Conservation (phyloP, 306 rosid species). For the Citrullus amarus region DNA sequence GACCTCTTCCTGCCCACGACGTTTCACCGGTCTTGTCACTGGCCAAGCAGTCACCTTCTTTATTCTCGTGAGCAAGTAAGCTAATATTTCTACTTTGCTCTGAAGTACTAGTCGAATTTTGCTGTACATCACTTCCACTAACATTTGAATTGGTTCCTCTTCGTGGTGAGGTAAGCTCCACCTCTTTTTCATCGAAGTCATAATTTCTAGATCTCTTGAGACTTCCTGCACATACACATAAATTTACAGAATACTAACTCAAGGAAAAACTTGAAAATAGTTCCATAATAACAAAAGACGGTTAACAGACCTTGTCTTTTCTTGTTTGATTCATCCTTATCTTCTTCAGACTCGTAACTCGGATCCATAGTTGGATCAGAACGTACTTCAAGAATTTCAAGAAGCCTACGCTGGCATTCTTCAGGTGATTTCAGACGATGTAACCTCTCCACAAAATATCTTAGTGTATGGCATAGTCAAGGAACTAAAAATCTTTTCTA, state of each 20-base stretch:
- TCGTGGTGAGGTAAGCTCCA: constrained; percentile 29
- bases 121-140: constrained; percentile 25
- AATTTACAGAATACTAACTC: not conserved
- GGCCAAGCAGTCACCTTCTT: not conserved
- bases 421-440: constrained; percentile 57
- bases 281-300: not conserved
- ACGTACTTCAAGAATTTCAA: constrained; percentile 52
- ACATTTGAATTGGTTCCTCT: constrained; percentile 22
- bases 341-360: constrained; percentile 52
- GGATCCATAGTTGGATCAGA: constrained; percentile 69
- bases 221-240: constrained; percentile 45
- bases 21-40: constrained; percentile 6
- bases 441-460: constrained; percentile 64
- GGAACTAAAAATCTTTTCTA: constrained; percentile 19
- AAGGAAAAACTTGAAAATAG: constrained; percentile 9
- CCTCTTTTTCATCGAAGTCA: constrained; percentile 31
- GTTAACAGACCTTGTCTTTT: constrained; percentile 47
- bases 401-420: constrained; percentile 59
- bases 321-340: constrained; percentile 31
- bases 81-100: constrained; percentile 26
- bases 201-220: constrained; percentile 25
- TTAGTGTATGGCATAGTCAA: constrained; percentile 59
- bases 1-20: constrained; percentile 6
- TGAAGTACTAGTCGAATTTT: constrained; percentile 16
- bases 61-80: not conserved